Evolutionary conservation across 208 protist genomes (phyloP).

Genomic region (Acanthamoeba sp.): DNA sequence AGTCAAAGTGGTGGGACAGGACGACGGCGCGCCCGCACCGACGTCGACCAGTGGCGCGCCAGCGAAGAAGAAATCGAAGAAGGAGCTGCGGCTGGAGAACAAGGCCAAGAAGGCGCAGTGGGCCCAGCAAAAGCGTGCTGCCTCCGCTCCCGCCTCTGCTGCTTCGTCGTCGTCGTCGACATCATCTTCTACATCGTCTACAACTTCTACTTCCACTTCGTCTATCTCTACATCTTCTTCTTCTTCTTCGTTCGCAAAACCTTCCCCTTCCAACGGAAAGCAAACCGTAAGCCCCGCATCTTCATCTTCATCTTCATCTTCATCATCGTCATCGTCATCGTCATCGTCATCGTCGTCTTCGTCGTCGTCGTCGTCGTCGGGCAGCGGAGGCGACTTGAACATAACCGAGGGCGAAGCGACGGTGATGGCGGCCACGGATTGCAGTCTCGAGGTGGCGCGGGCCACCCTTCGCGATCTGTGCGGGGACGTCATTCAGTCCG

Average conservation of each 20-base stretch:
- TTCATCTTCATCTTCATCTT: background rate
- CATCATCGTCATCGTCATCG: background rate
- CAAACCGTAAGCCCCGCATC: background rate
- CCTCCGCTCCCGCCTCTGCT: background rate
- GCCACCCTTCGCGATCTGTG: background rate
- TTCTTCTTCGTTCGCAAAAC: background rate
- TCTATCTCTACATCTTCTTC: background rate
- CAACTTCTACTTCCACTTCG: background rate
- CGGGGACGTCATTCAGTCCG: constrained; percentile 14
- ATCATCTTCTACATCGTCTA: background rate
- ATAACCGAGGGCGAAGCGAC: background rate
- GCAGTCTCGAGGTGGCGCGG: background rate
- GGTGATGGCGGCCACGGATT: constrained; percentile 26
- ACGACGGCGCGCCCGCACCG: background rate
- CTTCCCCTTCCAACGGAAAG: background rate
- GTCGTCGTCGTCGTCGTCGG: background rate
- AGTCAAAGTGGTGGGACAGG: background rate
- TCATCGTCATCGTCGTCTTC: background rate
- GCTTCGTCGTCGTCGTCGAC: background rate
- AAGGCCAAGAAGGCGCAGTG: constrained; percentile 38
- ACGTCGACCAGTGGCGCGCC: background rate
- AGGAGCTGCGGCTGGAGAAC: constrained; percentile 38
- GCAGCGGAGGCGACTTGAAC: background rate
- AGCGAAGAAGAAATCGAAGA: constrained; percentile 30
- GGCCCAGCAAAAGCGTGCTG: background rate